Percentiles rank a stretch among this genome's conserved stretches.
Conservation (phyloP, 2,329 filamentous ascomycete species). For the Taxawa tesnikishii region DNA sequence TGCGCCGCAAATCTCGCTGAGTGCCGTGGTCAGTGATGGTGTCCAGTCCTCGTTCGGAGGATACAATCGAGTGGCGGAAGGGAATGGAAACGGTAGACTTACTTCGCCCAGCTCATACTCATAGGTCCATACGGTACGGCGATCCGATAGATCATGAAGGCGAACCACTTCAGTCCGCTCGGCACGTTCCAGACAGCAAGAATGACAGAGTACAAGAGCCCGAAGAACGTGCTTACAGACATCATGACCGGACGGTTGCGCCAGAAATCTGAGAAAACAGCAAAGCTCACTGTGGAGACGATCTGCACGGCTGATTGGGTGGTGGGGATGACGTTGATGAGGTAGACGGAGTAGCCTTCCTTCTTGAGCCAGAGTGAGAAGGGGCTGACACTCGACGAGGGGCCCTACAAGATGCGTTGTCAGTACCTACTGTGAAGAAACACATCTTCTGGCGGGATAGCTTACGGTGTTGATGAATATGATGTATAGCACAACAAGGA, state of each 20-base stretch:
- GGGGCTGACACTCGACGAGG: constrained; percentile 12
- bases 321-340: constrained; percentile 2
- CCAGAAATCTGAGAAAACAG: constrained; percentile 8
- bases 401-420: too few relatives aligned
- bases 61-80: too few relatives aligned
- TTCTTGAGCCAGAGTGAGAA: constrained; percentile 11
- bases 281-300: neutral
- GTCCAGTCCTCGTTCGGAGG: too few relatives aligned
- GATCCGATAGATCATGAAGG: constrained; percentile 18
- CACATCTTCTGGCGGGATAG: too few relatives aligned
- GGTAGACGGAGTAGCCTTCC: neutral
- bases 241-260: constrained; percentile 11
- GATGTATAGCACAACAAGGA: neutral
- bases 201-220: constrained; percentile 13
- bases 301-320: constrained; percentile 2
- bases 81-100: too few relatives aligned
- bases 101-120: constrained; percentile 20
- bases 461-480: constrained; percentile 2
- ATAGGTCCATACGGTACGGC: constrained; percentile 20
- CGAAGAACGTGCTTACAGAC: constrained; percentile 12
- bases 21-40: too few relatives aligned
- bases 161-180: constrained; percentile 18
- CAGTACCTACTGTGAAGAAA: too few relatives aligned
- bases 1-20: too few relatives aligned
- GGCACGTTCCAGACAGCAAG: constrained; percentile 21